Evolutionary conservation across 257 asterid genomes (phyloP).

Genomic region (Petunia axillaris): DNA sequence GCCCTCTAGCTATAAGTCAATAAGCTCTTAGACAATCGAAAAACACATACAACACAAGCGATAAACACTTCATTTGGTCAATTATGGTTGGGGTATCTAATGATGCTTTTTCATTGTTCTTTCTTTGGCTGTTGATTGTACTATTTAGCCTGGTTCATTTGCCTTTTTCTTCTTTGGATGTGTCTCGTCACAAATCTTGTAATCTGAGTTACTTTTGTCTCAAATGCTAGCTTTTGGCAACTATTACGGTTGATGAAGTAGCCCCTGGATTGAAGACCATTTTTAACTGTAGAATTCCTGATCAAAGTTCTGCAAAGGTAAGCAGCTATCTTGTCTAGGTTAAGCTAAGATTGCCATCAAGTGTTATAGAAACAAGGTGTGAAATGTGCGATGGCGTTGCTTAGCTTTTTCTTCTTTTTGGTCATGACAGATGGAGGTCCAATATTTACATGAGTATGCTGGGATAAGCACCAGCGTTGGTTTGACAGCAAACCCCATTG

Average conservation of each 20-base stretch:
- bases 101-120: background rate
- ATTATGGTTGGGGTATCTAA: background rate
- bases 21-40: background rate
- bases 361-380: background rate
- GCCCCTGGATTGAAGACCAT: constrained; percentile 22
- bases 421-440: constrained; percentile 19
- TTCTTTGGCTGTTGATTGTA: background rate
- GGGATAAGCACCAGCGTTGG: constrained; percentile 24
- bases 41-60: background rate
- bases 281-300: constrained; percentile 21
- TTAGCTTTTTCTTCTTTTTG: background rate
- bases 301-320: constrained; percentile 26
- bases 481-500: constrained; percentile 18
- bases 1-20: background rate
- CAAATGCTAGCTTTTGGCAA: constrained; percentile 1
- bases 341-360: background rate
- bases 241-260: constrained; percentile 21
- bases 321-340: background rate
- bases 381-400: background rate
- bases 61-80: background rate
- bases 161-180: background rate
- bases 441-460: constrained; percentile 23
- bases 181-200: background rate
- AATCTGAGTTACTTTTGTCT: background rate
- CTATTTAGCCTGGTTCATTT: background rate